Conservation (phyloP, 2,329 filamentous ascomycete species). For the Neonectria coccinea region DNA sequence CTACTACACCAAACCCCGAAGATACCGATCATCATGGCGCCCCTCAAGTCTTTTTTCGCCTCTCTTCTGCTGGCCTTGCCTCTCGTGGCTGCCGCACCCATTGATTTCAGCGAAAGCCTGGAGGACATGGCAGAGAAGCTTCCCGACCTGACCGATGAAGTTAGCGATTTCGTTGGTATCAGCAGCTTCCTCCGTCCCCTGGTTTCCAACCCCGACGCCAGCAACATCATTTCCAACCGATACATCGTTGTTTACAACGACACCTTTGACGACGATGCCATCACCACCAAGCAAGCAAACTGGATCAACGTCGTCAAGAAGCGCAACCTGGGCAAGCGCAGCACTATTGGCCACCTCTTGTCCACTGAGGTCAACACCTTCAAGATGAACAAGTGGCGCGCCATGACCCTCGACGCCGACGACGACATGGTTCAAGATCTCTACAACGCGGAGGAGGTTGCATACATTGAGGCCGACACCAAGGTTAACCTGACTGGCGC, state of each 20-base stretch:
- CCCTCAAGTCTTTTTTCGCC: conserved; percentile 42
- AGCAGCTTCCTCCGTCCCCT: conserved; percentile 51
- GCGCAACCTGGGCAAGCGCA: conserved; percentile 67
- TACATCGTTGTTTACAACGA: conserved; percentile 76
- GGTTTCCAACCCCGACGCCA: conserved; percentile 62
- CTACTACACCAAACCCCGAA: conserved; percentile 25
- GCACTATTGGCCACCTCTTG: conserved; percentile 58
- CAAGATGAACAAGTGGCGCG: conserved; percentile 63
- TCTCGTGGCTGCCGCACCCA: conserved; percentile 45
- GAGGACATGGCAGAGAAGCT: conserved; percentile 35
- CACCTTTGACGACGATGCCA: conserved; percentile 60
- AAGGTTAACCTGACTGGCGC: conserved; percentile 58
- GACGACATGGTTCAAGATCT: conserved; percentile 63
- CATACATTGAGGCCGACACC: conserved; percentile 66
- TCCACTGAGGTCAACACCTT: conserved; percentile 61
- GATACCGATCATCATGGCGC: conserved; percentile 43
- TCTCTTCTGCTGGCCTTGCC: conserved; percentile 43
- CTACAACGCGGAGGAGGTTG: conserved; percentile 60
- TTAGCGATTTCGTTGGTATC: conserved; percentile 34
- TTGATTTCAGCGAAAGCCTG: conserved; percentile 30
- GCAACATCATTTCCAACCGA: conserved; percentile 64
- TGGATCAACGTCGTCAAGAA: conserved; percentile 64
- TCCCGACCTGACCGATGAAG: conserved; percentile 24
- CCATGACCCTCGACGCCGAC: conserved; percentile 65
- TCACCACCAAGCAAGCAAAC: conserved; percentile 62